phyloP scores from a whole-genome alignment of 73 alveolate species.

The Symbiodinium natans region DNA sequence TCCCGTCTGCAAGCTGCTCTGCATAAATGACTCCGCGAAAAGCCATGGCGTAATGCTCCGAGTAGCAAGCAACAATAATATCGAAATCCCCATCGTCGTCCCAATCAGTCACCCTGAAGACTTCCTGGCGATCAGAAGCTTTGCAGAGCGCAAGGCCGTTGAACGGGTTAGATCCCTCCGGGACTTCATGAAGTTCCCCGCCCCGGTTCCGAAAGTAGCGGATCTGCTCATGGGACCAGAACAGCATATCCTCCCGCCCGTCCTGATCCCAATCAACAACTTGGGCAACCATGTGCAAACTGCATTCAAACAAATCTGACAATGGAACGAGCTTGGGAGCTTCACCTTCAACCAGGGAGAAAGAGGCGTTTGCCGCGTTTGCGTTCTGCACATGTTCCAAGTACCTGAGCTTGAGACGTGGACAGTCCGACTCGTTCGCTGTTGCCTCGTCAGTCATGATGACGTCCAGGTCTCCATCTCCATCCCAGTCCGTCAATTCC shows the following conservation, averaged over 20 bases:
- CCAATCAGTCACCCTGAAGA: background rate
- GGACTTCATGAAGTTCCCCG: background rate
- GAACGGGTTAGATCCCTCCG: background rate
- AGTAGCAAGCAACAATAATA: background rate
- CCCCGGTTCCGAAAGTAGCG: background rate
- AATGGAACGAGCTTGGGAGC: background rate
- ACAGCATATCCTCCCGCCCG: background rate
- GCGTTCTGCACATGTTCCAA: background rate
- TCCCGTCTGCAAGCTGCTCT: slow-evolving; percentile 25
- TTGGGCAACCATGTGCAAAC: background rate
- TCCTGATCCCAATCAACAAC: slow-evolving; percentile 5
- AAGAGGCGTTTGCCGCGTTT: background rate
- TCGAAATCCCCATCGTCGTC: slow-evolving; percentile 28
- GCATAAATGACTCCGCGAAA: background rate
- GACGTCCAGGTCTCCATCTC: slow-evolving; percentile 27
- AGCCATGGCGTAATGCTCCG: too few species aligned
- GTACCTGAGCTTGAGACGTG: background rate
- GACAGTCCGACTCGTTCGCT: too few species aligned
- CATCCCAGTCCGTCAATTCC: slow-evolving; percentile 11
- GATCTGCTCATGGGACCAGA: background rate
- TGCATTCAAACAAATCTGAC: background rate
- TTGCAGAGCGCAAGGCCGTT: background rate
- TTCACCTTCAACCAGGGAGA: background rate
- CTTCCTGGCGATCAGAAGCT: background rate
- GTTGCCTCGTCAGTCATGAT: background rate